Conservation (phyloP, 192 early-diverging fungal species). For the Podochytrium sp. region DNA sequence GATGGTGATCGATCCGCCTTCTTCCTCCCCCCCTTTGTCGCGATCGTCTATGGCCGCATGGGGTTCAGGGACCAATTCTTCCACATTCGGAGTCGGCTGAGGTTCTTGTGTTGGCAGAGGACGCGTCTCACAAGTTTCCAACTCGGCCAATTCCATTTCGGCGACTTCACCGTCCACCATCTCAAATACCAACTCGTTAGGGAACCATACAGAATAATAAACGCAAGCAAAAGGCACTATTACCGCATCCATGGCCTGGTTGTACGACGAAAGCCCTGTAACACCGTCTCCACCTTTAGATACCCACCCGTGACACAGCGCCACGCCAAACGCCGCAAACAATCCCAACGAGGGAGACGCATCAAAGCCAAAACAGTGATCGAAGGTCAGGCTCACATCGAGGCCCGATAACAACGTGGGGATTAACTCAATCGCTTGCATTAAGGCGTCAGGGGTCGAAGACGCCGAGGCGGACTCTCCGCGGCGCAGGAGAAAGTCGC, state of each 20-base stretch:
- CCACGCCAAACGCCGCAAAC: constrained; percentile 80
- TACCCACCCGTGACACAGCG: constrained; percentile 91
- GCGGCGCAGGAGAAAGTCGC: constrained; percentile 70
- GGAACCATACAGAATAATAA: no score
- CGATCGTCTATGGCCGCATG: no score
- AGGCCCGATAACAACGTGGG: constrained; percentile 62
- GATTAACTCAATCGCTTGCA: constrained; percentile 59
- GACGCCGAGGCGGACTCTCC: not conserved
- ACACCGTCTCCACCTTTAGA: constrained; percentile 73
- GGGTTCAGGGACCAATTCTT: no score
- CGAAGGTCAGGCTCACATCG: constrained; percentile 88
- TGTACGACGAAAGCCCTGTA: constrained; percentile 56
- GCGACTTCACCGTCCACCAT: constrained; percentile 17
- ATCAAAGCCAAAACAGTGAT: constrained; percentile 74
- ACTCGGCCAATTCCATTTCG: not conserved
- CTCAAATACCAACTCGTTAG: no score
- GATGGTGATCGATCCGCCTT: no score
- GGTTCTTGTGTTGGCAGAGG: not conserved
- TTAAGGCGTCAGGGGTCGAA: constrained; percentile 27
- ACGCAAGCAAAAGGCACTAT: constrained; percentile 57
- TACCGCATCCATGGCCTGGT: constrained; percentile 78
- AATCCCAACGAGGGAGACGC: constrained; percentile 59
- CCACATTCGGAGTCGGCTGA: no score
- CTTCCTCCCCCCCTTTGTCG: no score
- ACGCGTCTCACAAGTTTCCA: not conserved